Conservation (phyloP, 257 asterid species). For the Anisodus tanguticus region DNA sequence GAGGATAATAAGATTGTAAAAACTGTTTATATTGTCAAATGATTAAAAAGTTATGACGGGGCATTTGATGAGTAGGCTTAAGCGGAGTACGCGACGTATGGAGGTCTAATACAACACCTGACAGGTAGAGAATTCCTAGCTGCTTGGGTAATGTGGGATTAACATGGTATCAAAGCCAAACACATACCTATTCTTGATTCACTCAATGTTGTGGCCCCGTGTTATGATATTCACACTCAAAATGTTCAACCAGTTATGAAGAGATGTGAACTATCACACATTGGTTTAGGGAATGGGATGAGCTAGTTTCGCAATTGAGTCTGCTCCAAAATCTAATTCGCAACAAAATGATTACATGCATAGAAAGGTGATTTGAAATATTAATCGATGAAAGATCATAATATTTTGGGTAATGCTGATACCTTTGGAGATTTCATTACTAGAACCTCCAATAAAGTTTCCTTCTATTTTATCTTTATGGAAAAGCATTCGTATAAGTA, state of each 20-base stretch:
- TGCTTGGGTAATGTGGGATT: slow-evolving; percentile 13
- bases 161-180: background rate
- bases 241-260: background rate
- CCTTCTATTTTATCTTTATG: background rate
- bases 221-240: background rate
- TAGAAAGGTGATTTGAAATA: background rate
- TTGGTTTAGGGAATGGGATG: background rate
- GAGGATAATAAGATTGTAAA: background rate
- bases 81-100: background rate
- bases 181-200: background rate
- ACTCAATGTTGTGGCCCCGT: slow-evolving; percentile 9
- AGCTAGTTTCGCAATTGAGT: background rate
- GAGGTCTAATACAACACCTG: background rate
- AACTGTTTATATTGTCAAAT: background rate
- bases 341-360: background rate
- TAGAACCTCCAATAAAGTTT: background rate
- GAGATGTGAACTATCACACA: background rate
- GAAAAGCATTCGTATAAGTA: background rate
- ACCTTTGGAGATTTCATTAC: background rate
- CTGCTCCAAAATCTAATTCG: background rate
- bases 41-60: background rate
- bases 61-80: background rate
- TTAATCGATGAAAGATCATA: background rate
- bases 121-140: background rate
- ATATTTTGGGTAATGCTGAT: background rate